These are phyloP conservation scores for Nowakowskiella sp. DNA, from an alignment of 192 early-diverging fungal species.

Conservation along the genomic window DNA sequence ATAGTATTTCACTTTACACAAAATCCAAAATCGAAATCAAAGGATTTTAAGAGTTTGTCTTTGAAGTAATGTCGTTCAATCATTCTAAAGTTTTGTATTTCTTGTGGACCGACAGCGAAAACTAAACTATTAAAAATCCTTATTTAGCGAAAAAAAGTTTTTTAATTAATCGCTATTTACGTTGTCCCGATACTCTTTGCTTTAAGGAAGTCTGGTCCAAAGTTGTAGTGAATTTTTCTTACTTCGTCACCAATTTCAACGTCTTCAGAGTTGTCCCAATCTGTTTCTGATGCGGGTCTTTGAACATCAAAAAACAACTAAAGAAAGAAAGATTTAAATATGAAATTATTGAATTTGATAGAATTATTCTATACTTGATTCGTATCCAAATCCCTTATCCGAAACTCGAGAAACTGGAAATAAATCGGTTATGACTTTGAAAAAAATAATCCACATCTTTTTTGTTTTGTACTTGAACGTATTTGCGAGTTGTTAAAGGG, in stretches of 20 bases:
- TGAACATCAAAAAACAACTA: conserved; percentile 39
- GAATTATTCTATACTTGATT: conserved; percentile 16
- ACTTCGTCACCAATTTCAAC: conserved; percentile 17
- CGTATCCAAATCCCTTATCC: conserved; percentile 34
- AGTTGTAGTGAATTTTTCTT: conserved; percentile 20
- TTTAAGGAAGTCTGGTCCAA: conserved; percentile 17
- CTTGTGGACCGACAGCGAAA: conserved; percentile 40
- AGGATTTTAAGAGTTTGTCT: conserved; percentile 39
- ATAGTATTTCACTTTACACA: conserved; percentile 25
- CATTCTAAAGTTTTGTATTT: conserved; percentile 44
- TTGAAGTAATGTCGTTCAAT: conserved; percentile 49
- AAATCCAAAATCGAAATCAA: conserved; percentile 53
- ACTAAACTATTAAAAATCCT: conserved; percentile 24
- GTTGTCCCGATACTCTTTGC: conserved; percentile 24
- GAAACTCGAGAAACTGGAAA: conserved; percentile 41
- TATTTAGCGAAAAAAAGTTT: background rate
- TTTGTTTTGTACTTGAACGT: conserved; percentile 18
- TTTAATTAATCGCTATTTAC: too few species aligned
- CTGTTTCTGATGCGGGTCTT: conserved; percentile 20
- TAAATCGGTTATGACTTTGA: background rate
- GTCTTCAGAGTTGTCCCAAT: conserved; percentile 20
- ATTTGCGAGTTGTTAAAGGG: conserved; percentile 9
- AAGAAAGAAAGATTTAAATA: background rate
- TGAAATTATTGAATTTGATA: background rate
- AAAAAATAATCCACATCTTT: background rate